Evolutionary conservation across 2,329 filamentous ascomycete genomes (phyloP).

Genomic region (Fusarium tanahbumbuense): DNA sequence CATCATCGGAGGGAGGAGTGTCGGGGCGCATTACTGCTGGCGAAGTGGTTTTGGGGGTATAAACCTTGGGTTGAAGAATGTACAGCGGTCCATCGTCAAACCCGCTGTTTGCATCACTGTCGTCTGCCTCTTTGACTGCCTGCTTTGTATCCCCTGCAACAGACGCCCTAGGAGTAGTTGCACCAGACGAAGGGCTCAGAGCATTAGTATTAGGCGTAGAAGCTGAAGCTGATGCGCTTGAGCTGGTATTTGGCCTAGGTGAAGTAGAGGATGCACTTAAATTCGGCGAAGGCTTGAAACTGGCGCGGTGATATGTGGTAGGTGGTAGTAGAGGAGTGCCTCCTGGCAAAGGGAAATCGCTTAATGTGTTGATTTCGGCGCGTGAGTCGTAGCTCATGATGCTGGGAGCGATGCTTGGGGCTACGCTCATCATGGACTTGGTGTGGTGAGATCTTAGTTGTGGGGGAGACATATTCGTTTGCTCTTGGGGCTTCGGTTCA

Average conservation of each 20-base stretch:
- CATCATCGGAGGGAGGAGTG: conserved; percentile 19
- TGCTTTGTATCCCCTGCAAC: conserved; percentile 16
- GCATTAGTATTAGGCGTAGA: conserved; percentile 16
- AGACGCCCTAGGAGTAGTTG: conserved; percentile 26
- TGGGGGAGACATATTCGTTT: conserved; percentile 16
- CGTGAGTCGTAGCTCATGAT: conserved; percentile 36
- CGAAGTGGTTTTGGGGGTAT: conserved; percentile 65
- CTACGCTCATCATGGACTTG: conserved; percentile 26
- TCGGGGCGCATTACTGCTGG: conserved; percentile 53
- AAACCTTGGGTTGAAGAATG: conserved; percentile 68
- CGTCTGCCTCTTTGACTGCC: conserved; percentile 15
- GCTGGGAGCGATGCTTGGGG: conserved; percentile 37
- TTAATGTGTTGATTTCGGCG: conserved; percentile 42
- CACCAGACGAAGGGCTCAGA: conserved; percentile 17
- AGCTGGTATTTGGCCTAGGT: conserved; percentile 22
- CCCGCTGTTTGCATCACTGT: conserved; percentile 19
- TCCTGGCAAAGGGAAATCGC: conserved; percentile 46
- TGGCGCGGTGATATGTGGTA: conserved; percentile 33
- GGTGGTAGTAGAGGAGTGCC: conserved; percentile 43
- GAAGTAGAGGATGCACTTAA: conserved; percentile 20
- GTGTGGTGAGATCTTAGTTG: conserved; percentile 14
- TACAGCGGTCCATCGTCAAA: conserved; percentile 58
- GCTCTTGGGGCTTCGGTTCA: conserved; percentile 15
- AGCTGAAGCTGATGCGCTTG: conserved; percentile 27
- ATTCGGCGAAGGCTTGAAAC: conserved; percentile 26